These are phyloP conservation scores for Elsinoe australis DNA, from an alignment of 2,329 filamentous ascomycete species.

Conservation along the genomic window DNA sequence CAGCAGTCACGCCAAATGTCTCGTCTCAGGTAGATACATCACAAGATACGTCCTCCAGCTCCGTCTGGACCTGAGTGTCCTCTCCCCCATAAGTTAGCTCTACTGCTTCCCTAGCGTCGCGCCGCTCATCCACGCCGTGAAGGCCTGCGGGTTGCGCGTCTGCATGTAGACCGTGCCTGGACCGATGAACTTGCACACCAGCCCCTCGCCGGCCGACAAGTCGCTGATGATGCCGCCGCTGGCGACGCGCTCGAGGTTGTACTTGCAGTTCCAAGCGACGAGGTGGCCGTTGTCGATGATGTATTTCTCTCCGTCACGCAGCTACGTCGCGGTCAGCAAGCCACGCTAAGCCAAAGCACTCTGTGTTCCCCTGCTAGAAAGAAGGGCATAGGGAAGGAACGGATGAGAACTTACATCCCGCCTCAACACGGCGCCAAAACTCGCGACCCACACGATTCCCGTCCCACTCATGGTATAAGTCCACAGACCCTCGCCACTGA, in stretches of 20 bases:
- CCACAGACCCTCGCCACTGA: slow-evolving; percentile 86
- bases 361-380: neutral
- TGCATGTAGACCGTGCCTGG: slow-evolving; percentile 90
- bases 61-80: too few species aligned
- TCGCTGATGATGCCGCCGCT: slow-evolving; percentile 91
- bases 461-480: slow-evolving; percentile 77
- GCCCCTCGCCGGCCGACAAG: slow-evolving; percentile 70
- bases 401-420: slow-evolving; percentile 64
- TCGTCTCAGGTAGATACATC: too few species aligned
- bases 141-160: slow-evolving; percentile 71
- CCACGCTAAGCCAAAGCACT: slow-evolving; percentile 10
- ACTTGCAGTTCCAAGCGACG: slow-evolving; percentile 95
- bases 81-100: neutral
- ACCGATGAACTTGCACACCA: slow-evolving; percentile 88
- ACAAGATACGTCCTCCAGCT: too few species aligned
- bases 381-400: slow-evolving; percentile 2
- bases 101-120: slow-evolving; percentile 9
- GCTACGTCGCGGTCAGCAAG: too few species aligned
- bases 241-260: slow-evolving; percentile 79
- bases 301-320: slow-evolving; percentile 67
- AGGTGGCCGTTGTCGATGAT: slow-evolving; percentile 68
- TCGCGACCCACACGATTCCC: slow-evolving; percentile 82
- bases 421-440: slow-evolving; percentile 87
- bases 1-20: too few species aligned
- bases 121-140: slow-evolving; percentile 44